phyloP scores from a whole-genome alignment of 768 basidiomycete species.

The Kwoniella botswanensis region DNA sequence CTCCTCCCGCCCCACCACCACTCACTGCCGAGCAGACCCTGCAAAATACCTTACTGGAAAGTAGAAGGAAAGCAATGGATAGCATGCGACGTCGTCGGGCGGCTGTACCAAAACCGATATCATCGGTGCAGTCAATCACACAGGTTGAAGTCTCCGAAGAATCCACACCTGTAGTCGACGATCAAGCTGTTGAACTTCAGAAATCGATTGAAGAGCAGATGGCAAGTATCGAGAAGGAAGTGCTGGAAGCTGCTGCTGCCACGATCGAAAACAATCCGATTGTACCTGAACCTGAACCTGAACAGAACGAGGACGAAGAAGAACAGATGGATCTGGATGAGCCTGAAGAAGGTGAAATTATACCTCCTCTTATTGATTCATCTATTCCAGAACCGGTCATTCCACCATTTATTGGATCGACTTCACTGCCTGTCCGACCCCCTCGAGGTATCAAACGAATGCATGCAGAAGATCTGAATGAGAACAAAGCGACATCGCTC shows the following conservation, averaged over 20 bases:
- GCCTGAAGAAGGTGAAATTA: slow-evolving; percentile 47
- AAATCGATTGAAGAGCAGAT: slow-evolving; percentile 45
- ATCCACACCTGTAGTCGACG: neutral
- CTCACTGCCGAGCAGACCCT: slow-evolving; percentile 16
- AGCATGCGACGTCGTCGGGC: slow-evolving; percentile 39
- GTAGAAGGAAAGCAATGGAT: slow-evolving; percentile 38
- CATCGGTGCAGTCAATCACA: neutral
- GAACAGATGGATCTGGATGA: slow-evolving; percentile 37
- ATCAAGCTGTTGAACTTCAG: neutral
- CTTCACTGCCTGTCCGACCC: slow-evolving; percentile 9
- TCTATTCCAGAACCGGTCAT: slow-evolving; percentile 5
- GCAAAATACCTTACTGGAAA: slow-evolving; percentile 37
- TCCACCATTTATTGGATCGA: slow-evolving; percentile 1
- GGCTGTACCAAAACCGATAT: slow-evolving; percentile 6
- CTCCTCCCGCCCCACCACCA: slow-evolving; percentile 5
- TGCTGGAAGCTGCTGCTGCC: slow-evolving; percentile 20
- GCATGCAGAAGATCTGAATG: slow-evolving; percentile 45
- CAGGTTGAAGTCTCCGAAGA: neutral
- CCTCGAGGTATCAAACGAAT: slow-evolving; percentile 37
- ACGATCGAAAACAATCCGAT: neutral
- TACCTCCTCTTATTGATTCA: slow-evolving; percentile 13
- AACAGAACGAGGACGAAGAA: slow-evolving; percentile 17
- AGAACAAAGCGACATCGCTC: slow-evolving; percentile 33
- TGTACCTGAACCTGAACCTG: neutral
- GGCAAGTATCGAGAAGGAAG: slow-evolving; percentile 43